Evolutionary conservation across 163 green algal genomes (phyloP).

Genomic region (Coccomyxa subellipsoidea): DNA sequence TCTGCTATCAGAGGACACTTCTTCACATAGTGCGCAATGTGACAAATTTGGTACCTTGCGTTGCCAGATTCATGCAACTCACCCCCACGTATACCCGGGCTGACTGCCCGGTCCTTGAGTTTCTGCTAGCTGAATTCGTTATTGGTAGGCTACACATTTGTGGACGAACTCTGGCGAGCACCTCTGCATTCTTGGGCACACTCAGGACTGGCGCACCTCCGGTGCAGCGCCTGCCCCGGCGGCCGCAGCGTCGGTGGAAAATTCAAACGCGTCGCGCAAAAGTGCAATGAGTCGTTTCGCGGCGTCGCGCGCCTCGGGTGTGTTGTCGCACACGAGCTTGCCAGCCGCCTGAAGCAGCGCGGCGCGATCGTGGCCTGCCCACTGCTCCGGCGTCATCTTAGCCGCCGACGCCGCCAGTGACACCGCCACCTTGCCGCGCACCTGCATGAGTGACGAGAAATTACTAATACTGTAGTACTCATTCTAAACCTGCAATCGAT

Average conservation of each 20-base stretch:
- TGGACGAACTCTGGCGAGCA: not conserved
- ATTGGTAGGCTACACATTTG: not conserved
- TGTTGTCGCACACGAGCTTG: conserved; percentile 51
- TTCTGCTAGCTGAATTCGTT: not conserved
- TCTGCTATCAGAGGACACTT: not conserved
- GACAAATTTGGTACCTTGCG: not conserved
- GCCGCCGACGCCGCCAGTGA: conserved; percentile 20
- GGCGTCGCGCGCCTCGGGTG: conserved; percentile 42
- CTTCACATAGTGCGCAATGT: not conserved
- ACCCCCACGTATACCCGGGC: no score
- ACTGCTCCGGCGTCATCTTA: not conserved
- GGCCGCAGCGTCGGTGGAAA: not conserved
- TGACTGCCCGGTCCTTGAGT: no score
- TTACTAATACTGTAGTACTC: not conserved
- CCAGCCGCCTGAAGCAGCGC: conserved; percentile 30
- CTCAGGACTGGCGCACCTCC: not conserved
- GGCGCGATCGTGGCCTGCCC: conserved; percentile 17
- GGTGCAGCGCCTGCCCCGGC: not conserved
- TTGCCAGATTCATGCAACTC: not conserved
- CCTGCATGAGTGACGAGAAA: not conserved
- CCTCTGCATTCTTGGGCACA: not conserved
- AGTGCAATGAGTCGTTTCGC: conserved; percentile 32
- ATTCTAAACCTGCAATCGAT: not conserved
- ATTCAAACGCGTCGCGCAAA: conserved; percentile 26
- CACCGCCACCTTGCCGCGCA: conserved; percentile 36